These are phyloP conservation scores for Anacardium occidentale DNA, from an alignment of 345 rosid species.

Conservation along the genomic window DNA sequence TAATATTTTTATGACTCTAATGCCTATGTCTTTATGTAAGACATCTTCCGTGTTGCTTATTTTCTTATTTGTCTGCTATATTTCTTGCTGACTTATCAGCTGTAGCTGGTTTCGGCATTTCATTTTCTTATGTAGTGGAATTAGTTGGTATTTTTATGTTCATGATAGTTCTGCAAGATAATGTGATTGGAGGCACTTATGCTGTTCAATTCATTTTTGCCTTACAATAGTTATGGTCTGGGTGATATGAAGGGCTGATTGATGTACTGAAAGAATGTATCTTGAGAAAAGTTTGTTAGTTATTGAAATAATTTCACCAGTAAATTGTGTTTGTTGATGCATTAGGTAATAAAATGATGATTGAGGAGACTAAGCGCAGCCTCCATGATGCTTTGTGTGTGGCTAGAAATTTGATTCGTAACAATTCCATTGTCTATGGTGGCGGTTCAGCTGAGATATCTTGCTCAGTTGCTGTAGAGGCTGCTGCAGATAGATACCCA, in stretches of 20 bases:
- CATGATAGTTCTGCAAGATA: neutral
- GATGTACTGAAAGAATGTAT: neutral
- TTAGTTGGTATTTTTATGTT: neutral
- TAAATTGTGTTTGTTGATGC: conserved; percentile 22
- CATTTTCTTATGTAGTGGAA: neutral
- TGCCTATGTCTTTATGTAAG: neutral
- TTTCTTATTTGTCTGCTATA: neutral
- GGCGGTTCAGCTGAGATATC: conserved; percentile 96
- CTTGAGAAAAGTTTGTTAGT: neutral
- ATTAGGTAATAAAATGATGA: conserved; percentile 94
- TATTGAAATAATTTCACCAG: conserved; percentile 13
- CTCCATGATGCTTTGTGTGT: conserved; percentile 94
- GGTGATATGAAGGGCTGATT: neutral
- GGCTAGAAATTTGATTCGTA: conserved; percentile 91
- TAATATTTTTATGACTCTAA: neutral
- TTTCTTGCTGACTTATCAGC: neutral
- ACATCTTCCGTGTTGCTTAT: neutral
- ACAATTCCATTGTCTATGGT: conserved; percentile 90
- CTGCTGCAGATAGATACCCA: conserved; percentile 85
- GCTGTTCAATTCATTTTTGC: neutral
- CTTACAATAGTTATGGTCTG: neutral
- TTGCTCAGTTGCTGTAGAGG: conserved; percentile 87
- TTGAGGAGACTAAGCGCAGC: conserved; percentile 97
- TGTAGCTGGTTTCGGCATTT: neutral
- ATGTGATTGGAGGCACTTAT: neutral